phyloP scores from a whole-genome alignment of 1,284 basidiomycete genomes.

The Malassezia cuniculi region DNA sequence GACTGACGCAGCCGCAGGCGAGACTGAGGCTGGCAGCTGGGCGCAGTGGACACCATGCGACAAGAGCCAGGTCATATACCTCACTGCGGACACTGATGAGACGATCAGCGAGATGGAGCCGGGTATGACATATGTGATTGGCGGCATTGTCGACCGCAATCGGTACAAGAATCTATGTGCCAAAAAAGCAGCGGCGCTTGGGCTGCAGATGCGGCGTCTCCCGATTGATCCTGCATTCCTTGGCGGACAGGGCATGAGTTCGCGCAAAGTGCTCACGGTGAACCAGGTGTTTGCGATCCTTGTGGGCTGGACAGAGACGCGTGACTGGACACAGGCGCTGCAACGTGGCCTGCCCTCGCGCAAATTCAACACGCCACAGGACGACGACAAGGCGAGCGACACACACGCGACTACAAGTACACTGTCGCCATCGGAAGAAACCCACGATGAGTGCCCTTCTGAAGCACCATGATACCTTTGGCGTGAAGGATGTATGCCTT shows the following conservation, averaged over 20 bases:
- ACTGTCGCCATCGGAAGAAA: constrained; percentile 39
- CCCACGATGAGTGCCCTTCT: constrained; percentile 41
- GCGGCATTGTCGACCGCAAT: constrained; percentile 91
- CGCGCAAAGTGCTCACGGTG: constrained; percentile 89
- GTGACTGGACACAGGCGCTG: constrained; percentile 48
- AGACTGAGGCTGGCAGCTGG: background rate
- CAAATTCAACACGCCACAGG: constrained; percentile 53
- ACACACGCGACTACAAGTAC: constrained; percentile 9
- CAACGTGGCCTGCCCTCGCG: constrained; percentile 73
- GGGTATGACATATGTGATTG: constrained; percentile 83
- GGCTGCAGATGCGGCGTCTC: constrained; percentile 71
- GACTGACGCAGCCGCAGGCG: constrained; percentile 6
- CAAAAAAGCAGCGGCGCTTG: constrained; percentile 64
- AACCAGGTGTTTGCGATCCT: constrained; percentile 91
- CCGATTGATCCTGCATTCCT: constrained; percentile 54
- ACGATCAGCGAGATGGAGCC: constrained; percentile 67
- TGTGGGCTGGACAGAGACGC: constrained; percentile 58
- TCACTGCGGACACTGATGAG: constrained; percentile 83
- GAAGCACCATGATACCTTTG: constrained; percentile 43
- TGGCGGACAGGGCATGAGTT: constrained; percentile 51
- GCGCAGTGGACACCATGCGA: background rate
- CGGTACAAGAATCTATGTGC: constrained; percentile 79
- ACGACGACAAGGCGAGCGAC: background rate
- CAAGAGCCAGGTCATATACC: constrained; percentile 60
- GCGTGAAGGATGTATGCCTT: constrained; percentile 47